Base-by-base conservation (phyloP, 2,329 filamentous ascomycete species). In the Fusarium torreyae region DNA sequence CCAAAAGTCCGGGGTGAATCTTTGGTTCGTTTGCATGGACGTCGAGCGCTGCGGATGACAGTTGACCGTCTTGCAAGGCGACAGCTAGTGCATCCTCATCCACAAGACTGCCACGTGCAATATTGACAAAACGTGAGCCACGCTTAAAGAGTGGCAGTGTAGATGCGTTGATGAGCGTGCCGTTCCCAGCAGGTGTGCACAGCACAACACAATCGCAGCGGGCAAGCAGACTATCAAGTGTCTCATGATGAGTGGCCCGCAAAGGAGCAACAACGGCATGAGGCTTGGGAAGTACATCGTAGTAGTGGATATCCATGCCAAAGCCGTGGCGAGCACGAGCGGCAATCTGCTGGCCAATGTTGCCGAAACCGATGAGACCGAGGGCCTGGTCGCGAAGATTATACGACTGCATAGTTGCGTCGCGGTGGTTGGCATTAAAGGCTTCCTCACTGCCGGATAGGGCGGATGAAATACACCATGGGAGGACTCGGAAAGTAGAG, bases 311-410 rank as follows among this genome's bases (percentile, higher is more conserved):
- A 39, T 83, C 79, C 91, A 94, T 93, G 40, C 87, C 89, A 69
- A 93, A 91, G 1, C 86, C 87, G 0, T 82, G 68, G 43, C 74
- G 73, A 52, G 80, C 81, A 17, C 82, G 76, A 70, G 85, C 86
- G 48, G 89, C 91, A 20, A 94, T 84, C 36, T 82, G 82, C 69
- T 86, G 86, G 4, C 89, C 89, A 64, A 91, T 89, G 63, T 90
- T 88, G 4, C 91, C 91, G 4, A 94, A 83, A 0, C 92, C 92
- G 26, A 94, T 85, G 28, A 94, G 84, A 0, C 91, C 92, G 0
- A 94, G 82, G 1, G 81, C 81, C 54, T 88, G 86, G 14, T 84
- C 83, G 18, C 87, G 85, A 2, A 90, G 89, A 77, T 92, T 93
- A 72, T 87, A 86, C 3, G 90, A 89, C 15, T 84, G 82, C 7